Base-by-base conservation (phyloP, 768 basidiomycete genomes). In the Melanogaster broomeanus region DNA sequence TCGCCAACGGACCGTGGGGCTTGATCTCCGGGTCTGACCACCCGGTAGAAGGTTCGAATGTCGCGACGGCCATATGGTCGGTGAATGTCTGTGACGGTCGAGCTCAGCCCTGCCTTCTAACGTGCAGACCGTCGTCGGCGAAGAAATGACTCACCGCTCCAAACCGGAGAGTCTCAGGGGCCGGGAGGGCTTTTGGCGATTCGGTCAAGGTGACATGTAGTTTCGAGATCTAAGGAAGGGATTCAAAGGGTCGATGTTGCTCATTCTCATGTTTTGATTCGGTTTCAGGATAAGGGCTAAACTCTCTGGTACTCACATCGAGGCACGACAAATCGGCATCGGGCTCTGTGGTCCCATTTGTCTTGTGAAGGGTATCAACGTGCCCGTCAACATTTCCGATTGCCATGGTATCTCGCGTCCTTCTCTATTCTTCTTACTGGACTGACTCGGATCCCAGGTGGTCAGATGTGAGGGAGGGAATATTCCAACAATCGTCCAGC, bases 61-160 rank as follows among this genome's bases (percentile, higher is more conserved):
- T 74, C 21, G 78, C 72, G 31, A 85, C 68, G 27, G 88, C 77
- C 88, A 93, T 93, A 66, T 93, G 88, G 69, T 93, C 89, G 5
- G 82, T 83, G 63, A 80, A 77, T n/a, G 73, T 69, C 84, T 86
- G 55, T 16, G 10, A 6, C 15, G n/a, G 16, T 56, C 2, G 51
- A 46, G 19, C 0, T 31, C 58, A 60, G 13, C 4, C 12, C 13
- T 31, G 9, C 15, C 10, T 5, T 15, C 13, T 3, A 31, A 31
- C 15, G 77, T 70, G 16, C 88, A n/a, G 4, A 3, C 31, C 12
- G 11, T 4, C 31, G 7, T 19, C 27, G 33, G n/a, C 87, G 24
- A 18, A n/a, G 12, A 6, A 25, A 19, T 21, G 8, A 24, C 16
- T 28, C 12, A n/a, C 40, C 19, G 10, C 21, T 12, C n/a, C 11